Base-by-base conservation (phyloP, 2,329 filamentous ascomycete species). In the Monosporascus sp. region DNA sequence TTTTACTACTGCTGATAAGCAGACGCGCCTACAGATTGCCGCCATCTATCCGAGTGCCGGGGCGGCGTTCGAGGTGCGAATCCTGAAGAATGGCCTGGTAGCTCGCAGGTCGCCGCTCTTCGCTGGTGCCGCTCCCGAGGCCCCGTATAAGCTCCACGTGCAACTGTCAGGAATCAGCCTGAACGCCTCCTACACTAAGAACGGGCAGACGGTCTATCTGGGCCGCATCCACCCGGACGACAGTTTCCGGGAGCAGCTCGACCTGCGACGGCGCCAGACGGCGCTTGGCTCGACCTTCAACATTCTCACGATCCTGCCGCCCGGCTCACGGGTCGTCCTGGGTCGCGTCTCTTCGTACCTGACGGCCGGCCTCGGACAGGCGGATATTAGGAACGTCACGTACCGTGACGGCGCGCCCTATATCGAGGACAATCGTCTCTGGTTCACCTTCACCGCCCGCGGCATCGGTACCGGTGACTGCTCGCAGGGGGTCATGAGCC, bases 371-470 rank as follows among this genome's bases (percentile, higher is more conserved):
- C 17, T 49, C 24, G 48, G 48, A 20, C 48, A 49, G 36, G 48
- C 48, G 11, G 48, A 49, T 8, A 41, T 49, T 25, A 34, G 48
- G 11, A 27, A 39, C 18, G n/a, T 49, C 34, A 49, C 48, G 7
- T 25, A 27, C 25, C 48, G 36, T 20, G 48, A 49, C 17, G 48
- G 48, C n/a, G 48, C 48, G 39, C 48, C 48, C 17, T 38, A 39
- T 14, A 20, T 49, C 22, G 48, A 42, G 5, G 25, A 24, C 20
- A 31, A 31, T 20, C 36, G 48, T 6, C 36, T 49, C 36, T 49
- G 48, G 48, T 49, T 49, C 48, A 49, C 36, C 20, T 49, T 49
- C 48, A 39, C 48, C 8, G 48, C 48, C 15, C 48, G 48, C n/a
- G 48, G 48, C 36, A 25, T 49, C 39, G 48, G 48, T 6, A 49